A percentile compares a stretch with the other conserved stretches of the same genome.
Conservation (phyloP, 257 asterid genomes). For the Jacaranda mimosifolia region DNA sequence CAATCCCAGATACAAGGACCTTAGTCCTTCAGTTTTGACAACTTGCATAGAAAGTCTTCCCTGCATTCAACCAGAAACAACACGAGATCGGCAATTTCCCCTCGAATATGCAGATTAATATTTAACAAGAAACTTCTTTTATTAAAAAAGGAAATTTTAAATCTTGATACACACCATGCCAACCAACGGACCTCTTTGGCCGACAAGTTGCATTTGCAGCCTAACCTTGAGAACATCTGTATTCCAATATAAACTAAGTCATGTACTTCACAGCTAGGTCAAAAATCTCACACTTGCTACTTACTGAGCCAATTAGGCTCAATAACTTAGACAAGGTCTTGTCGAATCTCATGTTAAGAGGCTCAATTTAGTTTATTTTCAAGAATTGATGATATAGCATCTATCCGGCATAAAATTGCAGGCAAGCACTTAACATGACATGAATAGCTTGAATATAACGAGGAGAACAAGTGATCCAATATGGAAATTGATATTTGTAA, state of each 20-base stretch:
- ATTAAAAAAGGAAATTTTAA: slow-evolving; percentile 14
- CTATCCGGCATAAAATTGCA: slow-evolving; percentile 21
- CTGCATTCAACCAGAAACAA: slow-evolving; percentile 49
- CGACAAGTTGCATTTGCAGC: slow-evolving; percentile 98
- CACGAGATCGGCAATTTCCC: slow-evolving; percentile 23
- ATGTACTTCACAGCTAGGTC: slow-evolving; percentile 32
- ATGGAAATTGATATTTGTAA: background rate
- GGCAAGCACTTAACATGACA: background rate
- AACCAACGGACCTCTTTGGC: slow-evolving; percentile 88
- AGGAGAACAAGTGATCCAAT: background rate
- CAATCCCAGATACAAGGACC: slow-evolving; percentile 88
- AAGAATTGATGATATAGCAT: slow-evolving; percentile 11
- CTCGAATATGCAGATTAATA: background rate
- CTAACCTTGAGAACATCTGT: slow-evolving; percentile 97
- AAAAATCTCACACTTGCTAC: slow-evolving; percentile 19
- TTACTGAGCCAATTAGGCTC: background rate
- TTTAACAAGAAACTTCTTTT: slow-evolving; percentile 11
- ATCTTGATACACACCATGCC: slow-evolving; percentile 76
- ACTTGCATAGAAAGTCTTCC: slow-evolving; percentile 78
- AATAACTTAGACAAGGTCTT: background rate
- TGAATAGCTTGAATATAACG: slow-evolving; percentile 10
- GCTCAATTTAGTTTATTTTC: background rate
- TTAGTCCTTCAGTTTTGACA: slow-evolving; percentile 76
- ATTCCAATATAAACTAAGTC: slow-evolving; percentile 43
- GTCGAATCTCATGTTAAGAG: background rate